Conservation (phyloP, 1,139 yeast genomes). For the Lizanozyma gosingica region DNA sequence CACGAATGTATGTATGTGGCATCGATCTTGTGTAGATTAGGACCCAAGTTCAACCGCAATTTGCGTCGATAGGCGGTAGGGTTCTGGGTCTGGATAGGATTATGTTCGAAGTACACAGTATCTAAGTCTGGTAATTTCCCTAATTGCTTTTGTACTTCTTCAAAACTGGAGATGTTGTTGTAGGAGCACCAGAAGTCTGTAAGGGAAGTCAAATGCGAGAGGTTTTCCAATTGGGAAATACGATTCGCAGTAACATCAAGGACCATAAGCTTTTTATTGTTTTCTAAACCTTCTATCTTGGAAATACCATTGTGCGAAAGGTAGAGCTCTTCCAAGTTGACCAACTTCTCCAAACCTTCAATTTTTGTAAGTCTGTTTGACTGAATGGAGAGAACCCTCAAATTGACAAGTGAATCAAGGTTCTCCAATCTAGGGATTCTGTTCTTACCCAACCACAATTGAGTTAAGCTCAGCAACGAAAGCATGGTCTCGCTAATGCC, state of each 20-base stretch:
- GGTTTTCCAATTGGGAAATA: conserved; percentile 50
- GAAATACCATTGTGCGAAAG: conserved; percentile 78
- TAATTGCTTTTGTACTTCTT: conserved; percentile 59
- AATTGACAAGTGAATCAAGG: conserved; percentile 48
- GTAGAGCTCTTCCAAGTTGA: conserved; percentile 74
- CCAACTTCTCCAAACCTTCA: conserved; percentile 71
- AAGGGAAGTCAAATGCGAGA: conserved; percentile 55
- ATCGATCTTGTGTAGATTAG: conserved; percentile 77
- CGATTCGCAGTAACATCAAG: conserved; percentile 77
- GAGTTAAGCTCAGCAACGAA: conserved; percentile 46
- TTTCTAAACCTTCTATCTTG: conserved; percentile 70
- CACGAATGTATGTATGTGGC: conserved; percentile 54
- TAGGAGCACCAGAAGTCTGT: conserved; percentile 94
- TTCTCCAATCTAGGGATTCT: conserved; percentile 60
- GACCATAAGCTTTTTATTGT: conserved; percentile 57
- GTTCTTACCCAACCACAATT: conserved; percentile 93
- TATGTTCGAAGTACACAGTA: conserved; percentile 93
- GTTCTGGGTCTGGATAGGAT: conserved; percentile 69
- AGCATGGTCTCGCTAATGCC: conserved; percentile 52
- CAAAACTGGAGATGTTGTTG: conserved; percentile 60
- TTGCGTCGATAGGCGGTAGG: conserved; percentile 83
- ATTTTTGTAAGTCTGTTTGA: conserved; percentile 72
- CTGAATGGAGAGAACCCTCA: conserved; percentile 79
- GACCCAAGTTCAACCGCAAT: conserved; percentile 61
- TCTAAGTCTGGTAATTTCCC: conserved; percentile 59